Percentiles rank a stretch among this genome's conserved stretches.
phyloP scores from a whole-genome alignment of 2,329 filamentous ascomycete species.

The Nothopassalora personata region DNA sequence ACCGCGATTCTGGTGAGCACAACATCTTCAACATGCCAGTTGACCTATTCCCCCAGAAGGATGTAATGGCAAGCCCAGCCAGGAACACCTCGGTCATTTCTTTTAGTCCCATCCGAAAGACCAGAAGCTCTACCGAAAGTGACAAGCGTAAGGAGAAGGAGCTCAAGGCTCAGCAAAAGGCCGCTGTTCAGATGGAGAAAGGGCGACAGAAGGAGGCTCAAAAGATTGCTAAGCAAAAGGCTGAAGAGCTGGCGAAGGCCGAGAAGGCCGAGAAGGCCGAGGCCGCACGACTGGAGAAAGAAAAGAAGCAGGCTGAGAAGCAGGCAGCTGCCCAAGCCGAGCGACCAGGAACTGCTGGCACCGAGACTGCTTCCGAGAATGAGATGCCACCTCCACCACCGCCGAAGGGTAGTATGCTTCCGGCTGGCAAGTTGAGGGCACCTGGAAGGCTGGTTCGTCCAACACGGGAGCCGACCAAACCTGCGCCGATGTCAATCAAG shows the following conservation, averaged over 20 bases:
- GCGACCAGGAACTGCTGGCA: slow-evolving; percentile 30
- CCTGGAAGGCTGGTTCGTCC: slow-evolving; percentile 34
- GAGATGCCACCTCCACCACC: slow-evolving; percentile 59
- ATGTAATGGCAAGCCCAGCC: slow-evolving; percentile 20
- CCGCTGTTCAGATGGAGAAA: slow-evolving; percentile 61
- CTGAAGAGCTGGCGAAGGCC: slow-evolving; percentile 36
- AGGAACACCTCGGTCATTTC: slow-evolving; percentile 26
- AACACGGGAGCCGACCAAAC: slow-evolving; percentile 55
- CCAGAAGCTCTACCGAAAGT: slow-evolving; percentile 55
- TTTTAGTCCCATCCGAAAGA: slow-evolving; percentile 41
- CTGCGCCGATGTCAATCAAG: slow-evolving; percentile 65
- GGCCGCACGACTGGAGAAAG: slow-evolving; percentile 33
- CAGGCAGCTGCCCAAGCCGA: slow-evolving; percentile 15
- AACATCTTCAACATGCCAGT: slow-evolving; percentile 32
- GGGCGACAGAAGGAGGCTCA: slow-evolving; percentile 65
- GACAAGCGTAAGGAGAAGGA: slow-evolving; percentile 60
- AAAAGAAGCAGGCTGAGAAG: slow-evolving; percentile 26
- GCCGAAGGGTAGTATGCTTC: slow-evolving; percentile 43
- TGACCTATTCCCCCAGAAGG: slow-evolving; percentile 28
- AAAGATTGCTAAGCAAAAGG: slow-evolving; percentile 57
- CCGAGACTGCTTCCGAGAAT: slow-evolving; percentile 38
- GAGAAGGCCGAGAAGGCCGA: slow-evolving; percentile 37
- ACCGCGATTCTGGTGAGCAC: slow-evolving; percentile 12
- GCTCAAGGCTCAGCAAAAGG: slow-evolving; percentile 56
- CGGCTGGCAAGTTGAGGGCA: slow-evolving; percentile 34